Base-by-base conservation (phyloP, 1,284 basidiomycete species). In the Wallemia ichthyophaga region DNA sequence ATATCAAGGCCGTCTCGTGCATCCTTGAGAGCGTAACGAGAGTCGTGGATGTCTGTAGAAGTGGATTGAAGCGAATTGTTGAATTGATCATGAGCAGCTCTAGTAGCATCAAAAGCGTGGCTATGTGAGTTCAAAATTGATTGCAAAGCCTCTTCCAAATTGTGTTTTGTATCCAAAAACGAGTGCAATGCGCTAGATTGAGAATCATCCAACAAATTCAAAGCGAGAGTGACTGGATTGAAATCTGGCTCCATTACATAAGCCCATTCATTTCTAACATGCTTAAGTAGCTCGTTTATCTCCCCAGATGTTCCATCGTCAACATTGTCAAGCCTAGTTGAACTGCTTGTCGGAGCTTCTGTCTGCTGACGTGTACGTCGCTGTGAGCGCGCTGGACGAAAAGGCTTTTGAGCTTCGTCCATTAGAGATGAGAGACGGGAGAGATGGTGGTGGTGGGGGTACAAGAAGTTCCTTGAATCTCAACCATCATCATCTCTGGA, bases 251-350 rank as follows among this genome's bases (percentile, higher is more conserved):
- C 79, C 61, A 84, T 78, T 56, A 91, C 79, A 65, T 85, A 82
- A 62, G 85, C 83, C 87, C 88, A 96, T 61, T 85, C 85, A 63
- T 83, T 81, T 65, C 78, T 79, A 62, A 95, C 84, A 67, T 83
- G 78, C 62, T 83, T 79, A 62, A 96, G 71, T 1, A 94, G 78
- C 61, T 80, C 85, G 63, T 72, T 71, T 24, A 72, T 65, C 59
- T 71, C 70, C 3, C 64, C 68, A 61, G 69, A 70, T 61, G 67
- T 59, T 63, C 54, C 66, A 25, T 59, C 61, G 25, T 48, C 37
- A 19, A 48, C 9, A 21, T 19, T 48, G n/a, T 48, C 37, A 5
- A 48, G n/a, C 5, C 9, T 11, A 48, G 7, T 48, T 19, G 7
- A 5, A 15, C 37, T 13, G n/a, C 5, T 3, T 19, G 11, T 5